These are phyloP conservation scores for Stephania cephalantha DNA, from an alignment of 164 flowering plant genomes.

Conservation along the genomic window DNA sequence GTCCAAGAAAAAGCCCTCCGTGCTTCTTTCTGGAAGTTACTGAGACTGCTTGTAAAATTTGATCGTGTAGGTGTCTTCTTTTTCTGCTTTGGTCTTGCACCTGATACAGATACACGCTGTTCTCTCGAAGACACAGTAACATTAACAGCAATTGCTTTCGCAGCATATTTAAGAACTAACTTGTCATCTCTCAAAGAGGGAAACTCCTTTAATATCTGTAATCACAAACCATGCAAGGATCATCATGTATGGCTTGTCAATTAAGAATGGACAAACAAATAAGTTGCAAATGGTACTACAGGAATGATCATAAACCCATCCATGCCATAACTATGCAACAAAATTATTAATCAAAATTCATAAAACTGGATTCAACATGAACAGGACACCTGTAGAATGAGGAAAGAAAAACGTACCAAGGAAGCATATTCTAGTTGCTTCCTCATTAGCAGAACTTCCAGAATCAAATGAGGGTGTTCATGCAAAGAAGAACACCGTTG, in stretches of 20 bases:
- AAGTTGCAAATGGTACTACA: not conserved
- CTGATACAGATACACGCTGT: constrained; percentile 53
- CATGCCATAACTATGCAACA: not conserved
- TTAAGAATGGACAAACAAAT: not conserved
- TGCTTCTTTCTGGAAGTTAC: constrained; percentile 91
- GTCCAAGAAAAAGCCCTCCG: constrained; percentile 97
- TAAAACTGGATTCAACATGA: not conserved
- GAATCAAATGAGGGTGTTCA: constrained; percentile 88
- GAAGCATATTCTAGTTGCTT: constrained; percentile 96
- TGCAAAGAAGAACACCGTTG: constrained; percentile 95
- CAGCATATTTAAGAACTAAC: constrained; percentile 68
- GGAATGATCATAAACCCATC: not conserved
- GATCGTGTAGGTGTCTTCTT: constrained; percentile 48
- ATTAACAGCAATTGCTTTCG: constrained; percentile 79
- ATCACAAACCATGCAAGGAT: constrained; percentile 5
- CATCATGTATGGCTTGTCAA: not conserved
- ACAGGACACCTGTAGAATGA: not conserved
- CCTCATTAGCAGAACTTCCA: constrained; percentile 96
- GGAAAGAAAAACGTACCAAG: constrained; percentile 42
- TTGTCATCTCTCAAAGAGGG: constrained; percentile 77
- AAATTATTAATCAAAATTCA: not conserved
- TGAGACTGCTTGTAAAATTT: constrained; percentile 73
- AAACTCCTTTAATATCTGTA: constrained; percentile 90
- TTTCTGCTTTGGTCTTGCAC: constrained; percentile 64
- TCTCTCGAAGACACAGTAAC: constrained; percentile 64